These are phyloP conservation scores for Apiotrichum mycotoxinovorans DNA, from an alignment of 1,284 basidiomycete species.

Conservation along the genomic window DNA sequence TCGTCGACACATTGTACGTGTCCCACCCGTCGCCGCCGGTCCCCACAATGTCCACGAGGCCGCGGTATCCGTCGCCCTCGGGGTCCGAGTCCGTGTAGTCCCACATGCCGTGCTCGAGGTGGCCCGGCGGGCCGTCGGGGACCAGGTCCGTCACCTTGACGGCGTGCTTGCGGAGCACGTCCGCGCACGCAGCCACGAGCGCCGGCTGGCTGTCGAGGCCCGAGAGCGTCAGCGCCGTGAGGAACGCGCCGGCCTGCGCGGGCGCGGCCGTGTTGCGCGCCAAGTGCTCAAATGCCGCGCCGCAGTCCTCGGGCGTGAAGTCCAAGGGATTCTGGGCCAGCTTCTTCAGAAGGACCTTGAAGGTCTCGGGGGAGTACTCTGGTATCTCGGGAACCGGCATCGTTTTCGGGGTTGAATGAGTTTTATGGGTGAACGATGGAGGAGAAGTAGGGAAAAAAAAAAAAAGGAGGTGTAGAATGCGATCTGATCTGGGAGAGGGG, in stretches of 20 bases:
- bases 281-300: slow-evolving; percentile 66
- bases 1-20: slow-evolving; percentile 96
- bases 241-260: slow-evolving; percentile 71
- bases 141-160: slow-evolving; percentile 54
- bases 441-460: background rate
- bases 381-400: background rate
- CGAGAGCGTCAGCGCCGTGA: slow-evolving; percentile 74
- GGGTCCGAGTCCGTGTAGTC: slow-evolving; percentile 47
- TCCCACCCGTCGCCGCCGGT: slow-evolving; percentile 96
- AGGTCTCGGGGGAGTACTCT: slow-evolving; percentile 57
- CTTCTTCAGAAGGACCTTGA: slow-evolving; percentile 70
- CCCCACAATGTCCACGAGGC: slow-evolving; percentile 60
- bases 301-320: slow-evolving; percentile 69
- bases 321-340: slow-evolving; percentile 71
- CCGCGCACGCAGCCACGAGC: slow-evolving; percentile 70
- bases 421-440: background rate
- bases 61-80: slow-evolving; percentile 45
- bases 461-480: background rate
- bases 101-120: slow-evolving; percentile 35
- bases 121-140: slow-evolving; percentile 16
- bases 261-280: slow-evolving; percentile 46
- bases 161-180: slow-evolving; percentile 65
- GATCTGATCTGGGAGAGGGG: too few species aligned
- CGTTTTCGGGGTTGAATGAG: background rate
- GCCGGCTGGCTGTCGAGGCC: slow-evolving; percentile 70